phyloP scores from a whole-genome alignment of 345 rosid species.

The Leavenworthia alabamica region DNA sequence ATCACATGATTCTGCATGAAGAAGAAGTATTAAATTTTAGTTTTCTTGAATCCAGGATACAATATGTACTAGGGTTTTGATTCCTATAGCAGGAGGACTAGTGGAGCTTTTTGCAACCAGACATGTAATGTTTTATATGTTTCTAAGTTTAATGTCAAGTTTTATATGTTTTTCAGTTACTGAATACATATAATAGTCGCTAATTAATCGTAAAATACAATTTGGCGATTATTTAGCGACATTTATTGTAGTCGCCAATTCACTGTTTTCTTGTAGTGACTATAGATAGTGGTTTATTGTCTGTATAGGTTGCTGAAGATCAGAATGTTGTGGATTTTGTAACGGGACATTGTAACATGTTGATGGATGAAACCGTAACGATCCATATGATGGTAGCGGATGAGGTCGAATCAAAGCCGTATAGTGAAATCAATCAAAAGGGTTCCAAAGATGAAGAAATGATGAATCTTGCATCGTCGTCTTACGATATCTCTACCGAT shows the following conservation, averaged over 20 bases:
- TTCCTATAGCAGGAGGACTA: slow-evolving; percentile 74
- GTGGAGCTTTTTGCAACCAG: slow-evolving; percentile 68
- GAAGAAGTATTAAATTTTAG: not conserved
- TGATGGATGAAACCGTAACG: slow-evolving; percentile 40
- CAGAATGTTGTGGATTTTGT: slow-evolving; percentile 55
- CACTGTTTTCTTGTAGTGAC: no score
- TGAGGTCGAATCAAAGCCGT: slow-evolving; percentile 34
- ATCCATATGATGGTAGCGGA: slow-evolving; percentile 21
- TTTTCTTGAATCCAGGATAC: slow-evolving; percentile 44
- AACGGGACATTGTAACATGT: slow-evolving; percentile 44
- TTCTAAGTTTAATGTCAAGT: no score
- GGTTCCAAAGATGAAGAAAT: slow-evolving; percentile 29
- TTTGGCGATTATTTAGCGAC: no score
- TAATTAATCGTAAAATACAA: no score
- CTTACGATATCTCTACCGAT: slow-evolving; percentile 39
- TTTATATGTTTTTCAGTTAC: no score
- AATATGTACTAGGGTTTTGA: slow-evolving; percentile 69
- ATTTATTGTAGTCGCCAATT: no score
- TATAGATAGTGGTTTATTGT: no score
- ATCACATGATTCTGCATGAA: not conserved
- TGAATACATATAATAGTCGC: no score
- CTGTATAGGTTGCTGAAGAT: slow-evolving; percentile 62
- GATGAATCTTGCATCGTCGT: slow-evolving; percentile 35
- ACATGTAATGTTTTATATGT: slow-evolving; percentile 42
- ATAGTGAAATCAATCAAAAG: slow-evolving; percentile 22